Percentiles rank a stretch among this genome's conserved stretches.
phyloP scores from a whole-genome alignment of 345 rosid genomes.

The Citrus glauca region DNA sequence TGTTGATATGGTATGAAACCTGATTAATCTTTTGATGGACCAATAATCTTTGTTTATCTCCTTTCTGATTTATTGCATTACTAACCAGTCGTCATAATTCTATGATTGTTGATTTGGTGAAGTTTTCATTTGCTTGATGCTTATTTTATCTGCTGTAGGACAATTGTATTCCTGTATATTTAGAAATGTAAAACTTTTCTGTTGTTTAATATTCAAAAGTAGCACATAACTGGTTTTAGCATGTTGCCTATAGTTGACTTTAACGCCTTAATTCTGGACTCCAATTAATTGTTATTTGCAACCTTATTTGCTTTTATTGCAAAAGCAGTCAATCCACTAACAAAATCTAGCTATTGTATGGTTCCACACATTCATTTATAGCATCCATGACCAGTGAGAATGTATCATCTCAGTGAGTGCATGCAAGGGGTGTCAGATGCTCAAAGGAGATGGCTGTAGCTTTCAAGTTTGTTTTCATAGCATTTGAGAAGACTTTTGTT shows the following conservation, averaged over 20 bases:
- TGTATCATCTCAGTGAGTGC: background rate
- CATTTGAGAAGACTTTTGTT: background rate
- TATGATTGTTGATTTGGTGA: conserved; percentile 5
- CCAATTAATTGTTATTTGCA: background rate
- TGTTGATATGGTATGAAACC: conserved; percentile 66
- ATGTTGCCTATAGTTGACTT: background rate
- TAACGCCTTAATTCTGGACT: background rate
- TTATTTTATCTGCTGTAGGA: background rate
- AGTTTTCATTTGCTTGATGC: background rate
- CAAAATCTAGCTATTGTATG: background rate
- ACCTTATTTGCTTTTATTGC: background rate
- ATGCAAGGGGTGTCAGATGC: background rate
- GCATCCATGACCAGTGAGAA: background rate
- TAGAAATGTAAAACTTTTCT: background rate
- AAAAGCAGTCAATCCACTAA: background rate
- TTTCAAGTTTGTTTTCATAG: background rate
- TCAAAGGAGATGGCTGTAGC: background rate
- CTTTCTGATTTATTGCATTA: background rate
- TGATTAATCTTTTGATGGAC: background rate
- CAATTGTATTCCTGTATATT: background rate
- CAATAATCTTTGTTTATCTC: background rate
- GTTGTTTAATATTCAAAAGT: background rate
- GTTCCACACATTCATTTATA: background rate
- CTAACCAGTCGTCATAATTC: background rate
- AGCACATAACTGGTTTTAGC: background rate